A percentile compares a stretch with the other conserved stretches of the same genome.
Evolutionary conservation across 2,329 filamentous ascomycete genomes (phyloP).

Genomic region (Aspergillaceae sp.): DNA sequence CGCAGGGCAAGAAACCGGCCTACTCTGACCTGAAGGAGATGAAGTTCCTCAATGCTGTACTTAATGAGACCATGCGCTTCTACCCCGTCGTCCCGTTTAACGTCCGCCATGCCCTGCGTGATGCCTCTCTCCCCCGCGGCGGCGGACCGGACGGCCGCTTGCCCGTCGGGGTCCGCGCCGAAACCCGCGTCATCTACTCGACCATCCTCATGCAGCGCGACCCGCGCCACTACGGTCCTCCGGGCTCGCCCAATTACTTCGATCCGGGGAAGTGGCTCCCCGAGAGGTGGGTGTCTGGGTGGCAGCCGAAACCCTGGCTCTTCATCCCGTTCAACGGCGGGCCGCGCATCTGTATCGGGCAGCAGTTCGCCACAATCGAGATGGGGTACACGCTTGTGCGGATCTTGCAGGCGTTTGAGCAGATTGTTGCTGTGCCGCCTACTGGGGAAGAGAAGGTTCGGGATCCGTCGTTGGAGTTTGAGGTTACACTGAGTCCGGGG

Average conservation of each 20-base stretch:
- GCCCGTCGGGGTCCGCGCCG: slow-evolving; percentile 40
- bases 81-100: slow-evolving; percentile 77
- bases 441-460: slow-evolving; percentile 25
- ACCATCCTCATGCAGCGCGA: slow-evolving; percentile 46
- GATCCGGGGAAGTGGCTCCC: slow-evolving; percentile 40
- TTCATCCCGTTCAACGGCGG: slow-evolving; percentile 49
- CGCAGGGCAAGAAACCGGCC: slow-evolving; percentile 44
- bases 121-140: slow-evolving; percentile 67
- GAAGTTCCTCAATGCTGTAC: slow-evolving; percentile 64
- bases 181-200: slow-evolving; percentile 44
- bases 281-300: slow-evolving; percentile 43
- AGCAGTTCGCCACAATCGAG: slow-evolving; percentile 53
- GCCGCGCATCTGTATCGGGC: slow-evolving; percentile 48
- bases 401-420: slow-evolving; percentile 35
- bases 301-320: slow-evolving; percentile 47
- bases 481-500: slow-evolving; percentile 32
- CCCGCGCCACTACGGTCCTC: slow-evolving; percentile 41
- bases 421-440: slow-evolving; percentile 25
- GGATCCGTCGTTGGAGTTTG: slow-evolving; percentile 29
- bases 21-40: slow-evolving; percentile 80
- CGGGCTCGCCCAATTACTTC: slow-evolving; percentile 28
- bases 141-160: slow-evolving; percentile 41
- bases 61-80: slow-evolving; percentile 70
- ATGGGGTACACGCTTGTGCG: slow-evolving; percentile 45
- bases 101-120: slow-evolving; percentile 59